A percentile compares a stretch with the other conserved stretches of the same genome.
Evolutionary conservation across 371 early-diverging fungal species (phyloP).

Genomic region (Mucor saturninus): DNA sequence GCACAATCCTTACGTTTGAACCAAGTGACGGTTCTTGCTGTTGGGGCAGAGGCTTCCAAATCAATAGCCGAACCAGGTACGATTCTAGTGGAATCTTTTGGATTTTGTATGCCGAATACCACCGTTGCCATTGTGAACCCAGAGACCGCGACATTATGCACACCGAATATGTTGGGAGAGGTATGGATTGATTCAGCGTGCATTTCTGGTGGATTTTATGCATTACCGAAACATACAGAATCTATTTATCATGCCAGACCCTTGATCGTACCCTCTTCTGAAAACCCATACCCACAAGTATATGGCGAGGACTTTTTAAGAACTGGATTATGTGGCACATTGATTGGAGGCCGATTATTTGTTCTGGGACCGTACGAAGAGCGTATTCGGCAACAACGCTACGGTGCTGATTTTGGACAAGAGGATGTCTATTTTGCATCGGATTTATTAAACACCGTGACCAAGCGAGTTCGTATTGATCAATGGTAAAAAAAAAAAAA

Average conservation of each 20-base stretch:
- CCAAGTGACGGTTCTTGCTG: constrained; percentile 50
- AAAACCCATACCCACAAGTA: constrained; percentile 48
- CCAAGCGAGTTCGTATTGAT: constrained; percentile 49
- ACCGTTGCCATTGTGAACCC: constrained; percentile 77
- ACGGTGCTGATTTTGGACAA: constrained; percentile 45
- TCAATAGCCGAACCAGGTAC: constrained; percentile 8
- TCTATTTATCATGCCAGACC: constrained; percentile 72
- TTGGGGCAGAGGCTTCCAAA: constrained; percentile 41
- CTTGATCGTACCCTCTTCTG: constrained; percentile 45
- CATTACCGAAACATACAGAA: constrained; percentile 70
- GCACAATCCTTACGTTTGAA: constrained; percentile 48
- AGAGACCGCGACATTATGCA: constrained; percentile 70
- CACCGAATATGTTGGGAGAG: constrained; percentile 76
- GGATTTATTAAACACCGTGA: constrained; percentile 58
- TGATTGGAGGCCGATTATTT: constrained; percentile 70
- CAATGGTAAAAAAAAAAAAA: constrained; percentile 50
- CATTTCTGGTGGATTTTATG: constrained; percentile 77
- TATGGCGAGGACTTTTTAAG: constrained; percentile 64
- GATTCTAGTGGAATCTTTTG: constrained; percentile 46
- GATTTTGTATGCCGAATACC: constrained; percentile 60
- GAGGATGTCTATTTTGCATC: constrained; percentile 55
- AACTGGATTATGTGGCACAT: constrained; percentile 78
- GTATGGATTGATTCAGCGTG: constrained; percentile 78
- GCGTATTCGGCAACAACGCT: constrained; percentile 60
- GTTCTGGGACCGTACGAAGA: constrained; percentile 77